Conservation (phyloP, 768 basidiomycete species). For the Russula dissimulans region DNA sequence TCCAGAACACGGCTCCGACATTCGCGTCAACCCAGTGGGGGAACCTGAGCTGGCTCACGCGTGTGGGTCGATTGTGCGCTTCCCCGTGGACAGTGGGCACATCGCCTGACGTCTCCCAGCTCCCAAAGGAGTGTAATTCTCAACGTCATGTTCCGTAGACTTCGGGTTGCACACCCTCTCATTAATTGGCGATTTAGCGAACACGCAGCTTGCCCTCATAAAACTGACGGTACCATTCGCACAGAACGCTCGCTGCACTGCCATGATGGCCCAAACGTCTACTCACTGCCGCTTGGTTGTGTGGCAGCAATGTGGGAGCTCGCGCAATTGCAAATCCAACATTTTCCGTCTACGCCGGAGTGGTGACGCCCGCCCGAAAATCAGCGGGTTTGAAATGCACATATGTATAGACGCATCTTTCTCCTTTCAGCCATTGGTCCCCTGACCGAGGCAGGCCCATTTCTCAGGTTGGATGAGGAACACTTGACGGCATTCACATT, state of each 20-base stretch:
- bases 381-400: neutral
- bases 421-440: slow-evolving; percentile 8
- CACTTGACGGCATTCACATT: slow-evolving; percentile 5
- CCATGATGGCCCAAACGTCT: neutral
- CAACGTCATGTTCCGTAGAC: slow-evolving; percentile 19
- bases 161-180: slow-evolving; percentile 11
- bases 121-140: slow-evolving; percentile 1
- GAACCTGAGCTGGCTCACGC: slow-evolving; percentile 8
- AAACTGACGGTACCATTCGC: neutral
- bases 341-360: slow-evolving; percentile 8
- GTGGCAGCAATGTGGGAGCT: neutral
- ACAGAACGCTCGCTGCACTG: neutral
- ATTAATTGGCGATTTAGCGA: neutral
- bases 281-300: neutral
- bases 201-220: neutral
- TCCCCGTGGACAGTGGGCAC: slow-evolving; percentile 8
- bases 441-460: slow-evolving; percentile 4
- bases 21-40: slow-evolving; percentile 11
- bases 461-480: neutral
- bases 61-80: slow-evolving; percentile 11
- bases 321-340: neutral
- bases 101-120: slow-evolving; percentile 13
- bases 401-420: slow-evolving; percentile 8
- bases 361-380: slow-evolving; percentile 1
- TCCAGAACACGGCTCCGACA: slow-evolving; percentile 14